phyloP scores from a whole-genome alignment of 2,329 filamentous ascomycete species.

The Ceratocystis destructans region DNA sequence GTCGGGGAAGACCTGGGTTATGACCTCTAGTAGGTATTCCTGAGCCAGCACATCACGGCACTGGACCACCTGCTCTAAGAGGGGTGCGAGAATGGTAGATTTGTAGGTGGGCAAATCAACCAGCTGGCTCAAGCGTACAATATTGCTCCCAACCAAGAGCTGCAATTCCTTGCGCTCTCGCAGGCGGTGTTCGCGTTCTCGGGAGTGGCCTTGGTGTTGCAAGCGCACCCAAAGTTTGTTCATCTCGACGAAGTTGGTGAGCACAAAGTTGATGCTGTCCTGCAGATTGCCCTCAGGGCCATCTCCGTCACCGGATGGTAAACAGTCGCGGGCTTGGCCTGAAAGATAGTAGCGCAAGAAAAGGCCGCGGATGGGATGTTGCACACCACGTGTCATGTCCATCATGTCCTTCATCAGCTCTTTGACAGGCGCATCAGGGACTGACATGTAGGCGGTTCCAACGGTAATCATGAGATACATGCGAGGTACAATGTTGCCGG shows the following conservation, averaged over 20 bases:
- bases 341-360: conserved; percentile 95
- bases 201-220: conserved; percentile 93
- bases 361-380: conserved; percentile 87
- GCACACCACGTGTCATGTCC: conserved; percentile 98
- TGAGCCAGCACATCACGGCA: conserved; percentile 94
- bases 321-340: conserved; percentile 79
- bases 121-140: conserved; percentile 86
- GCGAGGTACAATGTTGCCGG: conserved; percentile 90
- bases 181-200: conserved; percentile 83
- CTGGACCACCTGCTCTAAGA: conserved; percentile 94
- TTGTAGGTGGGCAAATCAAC: conserved; percentile 94
- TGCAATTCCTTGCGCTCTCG: conserved; percentile 93
- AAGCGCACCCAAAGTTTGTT: conserved; percentile 98
- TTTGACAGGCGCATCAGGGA: conserved; percentile 95
- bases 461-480: conserved; percentile 99
- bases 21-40: conserved; percentile 94
- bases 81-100: conserved; percentile 69
- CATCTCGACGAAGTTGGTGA: conserved; percentile 99
- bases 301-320: conserved; percentile 70
- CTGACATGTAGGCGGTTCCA: conserved; percentile 96
- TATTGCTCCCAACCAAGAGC: conserved; percentile 87
- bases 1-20: conserved; percentile 97
- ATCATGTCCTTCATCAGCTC: conserved; percentile 99
- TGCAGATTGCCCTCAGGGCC: conserved; percentile 91
- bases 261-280: conserved; percentile 93